phyloP scores from a whole-genome alignment of 116 monocot species.

The Papilionanthe hybrid region DNA sequence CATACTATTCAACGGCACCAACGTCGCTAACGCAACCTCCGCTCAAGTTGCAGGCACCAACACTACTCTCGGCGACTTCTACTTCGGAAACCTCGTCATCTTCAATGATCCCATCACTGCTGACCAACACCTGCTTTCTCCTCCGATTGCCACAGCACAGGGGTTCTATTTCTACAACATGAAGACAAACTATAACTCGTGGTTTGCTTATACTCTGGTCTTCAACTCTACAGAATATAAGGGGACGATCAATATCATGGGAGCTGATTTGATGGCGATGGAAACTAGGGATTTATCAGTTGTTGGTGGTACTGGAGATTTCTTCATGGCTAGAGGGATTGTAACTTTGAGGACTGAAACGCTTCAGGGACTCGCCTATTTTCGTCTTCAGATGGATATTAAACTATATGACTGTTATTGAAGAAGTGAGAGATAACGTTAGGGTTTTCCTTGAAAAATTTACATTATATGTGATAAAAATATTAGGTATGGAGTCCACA shows the following conservation, averaged over 20 bases:
- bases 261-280: conserved; percentile 15
- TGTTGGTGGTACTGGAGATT: conserved; percentile 28
- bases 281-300: conserved; percentile 22
- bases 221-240: conserved; percentile 20
- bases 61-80: conserved; percentile 2
- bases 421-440: not conserved
- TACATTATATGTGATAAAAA: too few species aligned
- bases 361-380: not conserved
- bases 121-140: conserved; percentile 7
- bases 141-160: conserved; percentile 17
- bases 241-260: conserved; percentile 26
- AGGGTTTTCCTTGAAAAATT: too few species aligned
- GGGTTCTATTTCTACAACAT: conserved; percentile 32
- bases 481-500: too few species aligned
- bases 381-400: conserved; percentile 20
- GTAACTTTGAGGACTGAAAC: conserved; percentile 16
- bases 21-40: conserved; percentile 17
- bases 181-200: conserved; percentile 15
- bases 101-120: conserved; percentile 17
- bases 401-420: conserved; percentile 25
- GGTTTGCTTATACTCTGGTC: conserved; percentile 22
- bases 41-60: conserved; percentile 1
- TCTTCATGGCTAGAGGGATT: conserved; percentile 27
- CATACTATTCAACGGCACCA: conserved; percentile 20
- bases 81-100: conserved; percentile 11